phyloP scores from a whole-genome alignment of 306 rosid genomes.

The Chamaecrista fasciculata region DNA sequence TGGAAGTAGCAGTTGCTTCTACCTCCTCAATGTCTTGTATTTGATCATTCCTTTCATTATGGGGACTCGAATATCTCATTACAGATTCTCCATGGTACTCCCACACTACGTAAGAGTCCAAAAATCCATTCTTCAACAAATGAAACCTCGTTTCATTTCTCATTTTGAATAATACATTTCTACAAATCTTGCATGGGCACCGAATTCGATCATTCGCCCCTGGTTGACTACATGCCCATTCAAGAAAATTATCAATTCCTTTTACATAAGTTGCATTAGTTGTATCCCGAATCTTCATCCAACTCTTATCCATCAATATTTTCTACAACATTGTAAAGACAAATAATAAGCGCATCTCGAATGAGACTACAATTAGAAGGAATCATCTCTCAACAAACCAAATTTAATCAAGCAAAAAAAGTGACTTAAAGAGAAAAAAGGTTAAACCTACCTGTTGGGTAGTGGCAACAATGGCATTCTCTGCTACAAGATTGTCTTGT shows the following conservation, averaged over 20 bases:
- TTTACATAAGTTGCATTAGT: neutral
- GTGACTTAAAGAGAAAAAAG: neutral
- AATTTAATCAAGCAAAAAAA: no score
- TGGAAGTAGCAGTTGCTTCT: neutral
- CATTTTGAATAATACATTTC: neutral
- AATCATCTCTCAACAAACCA: neutral
- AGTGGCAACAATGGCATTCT: no score
- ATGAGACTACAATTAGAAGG: neutral
- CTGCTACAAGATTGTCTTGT: no score
- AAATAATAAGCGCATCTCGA: no score
- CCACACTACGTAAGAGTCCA: neutral
- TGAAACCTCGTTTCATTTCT: neutral
- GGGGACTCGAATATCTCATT: neutral
- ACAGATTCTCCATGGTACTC: neutral
- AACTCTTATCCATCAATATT: neutral
- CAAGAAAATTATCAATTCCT: neutral
- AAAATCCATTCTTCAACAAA: neutral
- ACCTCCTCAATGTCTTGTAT: neutral
- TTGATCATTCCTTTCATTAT: neutral
- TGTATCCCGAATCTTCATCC: neutral
- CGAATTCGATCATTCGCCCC: neutral
- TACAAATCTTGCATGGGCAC: neutral
- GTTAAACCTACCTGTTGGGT: neutral
- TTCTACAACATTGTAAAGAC: neutral
- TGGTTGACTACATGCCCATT: neutral